Evolutionary conservation across 73 alveolate genomes (phyloP), one percentile per base, ranked within the genome.

Genomic region (Blepharisma stoltei): DNA sequence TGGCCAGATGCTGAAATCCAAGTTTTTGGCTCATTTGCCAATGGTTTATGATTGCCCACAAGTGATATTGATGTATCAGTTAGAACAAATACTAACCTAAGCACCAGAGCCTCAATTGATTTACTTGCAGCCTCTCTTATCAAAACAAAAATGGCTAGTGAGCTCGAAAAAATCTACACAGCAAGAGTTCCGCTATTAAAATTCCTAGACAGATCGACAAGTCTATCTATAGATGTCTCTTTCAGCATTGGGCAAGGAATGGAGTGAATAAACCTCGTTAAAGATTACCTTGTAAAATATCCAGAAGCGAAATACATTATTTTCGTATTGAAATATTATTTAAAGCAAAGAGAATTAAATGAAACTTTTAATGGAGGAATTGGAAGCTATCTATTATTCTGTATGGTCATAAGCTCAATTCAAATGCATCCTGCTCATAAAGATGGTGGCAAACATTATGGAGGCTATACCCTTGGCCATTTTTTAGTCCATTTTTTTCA

Each of bases 331-430:
- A 96, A 96, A 81, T 93, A 92, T 78, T 83, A 89, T 68, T 84
- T 96, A 43, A 94, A 93, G 55, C 88, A 92, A 60, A 84, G 98
- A 70, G 88, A 89, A 27, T 86, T 96, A 47, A 85, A 93, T 77
- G 98, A 94, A 77, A 89, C 97, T 18, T 93, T 88, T 77, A 83
- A 84, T 67, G 99, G 99, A 50, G 99, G 99, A 4, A 88, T 96
- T 70, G 95, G 98, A 55, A 88, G 97, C 23, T 96, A 91, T 78
- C 80, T 91, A 21, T 89, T 95, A 41, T 88, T 93, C 80, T 68
- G 89, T 73, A 71, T 96, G 88, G 78, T 93, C 41, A 86, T 93
- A 37, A 79, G 94, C 48, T 94, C 83, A 54, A 54, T 92, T 18
- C 87, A 78, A 75, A 70, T 52, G 73, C 86, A 69, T 55, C 54